These are phyloP conservation scores for Biscogniauxia mediterranea DNA, from an alignment of 2,329 filamentous ascomycete genomes.

Conservation along the genomic window DNA sequence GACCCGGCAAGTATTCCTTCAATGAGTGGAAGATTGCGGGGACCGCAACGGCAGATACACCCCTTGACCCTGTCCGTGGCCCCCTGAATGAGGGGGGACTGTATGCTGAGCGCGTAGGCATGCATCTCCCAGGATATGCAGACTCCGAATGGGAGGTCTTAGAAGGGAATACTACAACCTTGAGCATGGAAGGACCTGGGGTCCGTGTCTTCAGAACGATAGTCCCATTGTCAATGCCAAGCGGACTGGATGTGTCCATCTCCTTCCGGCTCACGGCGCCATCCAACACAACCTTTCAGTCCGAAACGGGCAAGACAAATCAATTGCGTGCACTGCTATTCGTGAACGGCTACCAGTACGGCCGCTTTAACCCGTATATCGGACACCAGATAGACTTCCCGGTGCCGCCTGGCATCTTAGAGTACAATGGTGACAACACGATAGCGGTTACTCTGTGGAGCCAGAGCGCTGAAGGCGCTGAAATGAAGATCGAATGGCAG, in stretches of 20 bases:
- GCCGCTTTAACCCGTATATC: slow-evolving; percentile 57
- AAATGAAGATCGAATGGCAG: slow-evolving; percentile 48
- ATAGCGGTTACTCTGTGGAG: slow-evolving; percentile 60
- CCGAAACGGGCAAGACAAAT: slow-evolving; percentile 33
- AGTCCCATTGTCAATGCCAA: slow-evolving; percentile 49
- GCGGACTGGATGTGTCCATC: slow-evolving; percentile 53
- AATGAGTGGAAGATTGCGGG: slow-evolving; percentile 58
- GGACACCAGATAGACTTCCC: slow-evolving; percentile 61
- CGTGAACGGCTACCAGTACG: slow-evolving; percentile 66
- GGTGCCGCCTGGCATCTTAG: slow-evolving; percentile 56
- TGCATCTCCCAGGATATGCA: slow-evolving; percentile 57
- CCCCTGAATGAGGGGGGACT: slow-evolving; percentile 58
- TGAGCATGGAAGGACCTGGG: slow-evolving; percentile 47
- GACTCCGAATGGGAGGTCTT: slow-evolving; percentile 42
- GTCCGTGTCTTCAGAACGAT: slow-evolving; percentile 56
- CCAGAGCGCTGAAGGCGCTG: slow-evolving; percentile 50
- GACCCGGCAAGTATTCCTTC: slow-evolving; percentile 39
- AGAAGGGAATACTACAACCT: slow-evolving; percentile 30
- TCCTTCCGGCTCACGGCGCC: slow-evolving; percentile 52
- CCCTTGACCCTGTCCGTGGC: slow-evolving; percentile 54
- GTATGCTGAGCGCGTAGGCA: slow-evolving; percentile 56
- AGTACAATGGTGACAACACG: slow-evolving; percentile 58
- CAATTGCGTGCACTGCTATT: slow-evolving; percentile 53
- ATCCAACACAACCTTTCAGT: slow-evolving; percentile 38
- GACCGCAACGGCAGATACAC: slow-evolving; percentile 49